Percentiles rank a stretch among this genome's conserved stretches.
These are phyloP conservation scores for Tolypocladium nubicola DNA, from an alignment of 2,329 filamentous ascomycete species.

Conservation along the genomic window DNA sequence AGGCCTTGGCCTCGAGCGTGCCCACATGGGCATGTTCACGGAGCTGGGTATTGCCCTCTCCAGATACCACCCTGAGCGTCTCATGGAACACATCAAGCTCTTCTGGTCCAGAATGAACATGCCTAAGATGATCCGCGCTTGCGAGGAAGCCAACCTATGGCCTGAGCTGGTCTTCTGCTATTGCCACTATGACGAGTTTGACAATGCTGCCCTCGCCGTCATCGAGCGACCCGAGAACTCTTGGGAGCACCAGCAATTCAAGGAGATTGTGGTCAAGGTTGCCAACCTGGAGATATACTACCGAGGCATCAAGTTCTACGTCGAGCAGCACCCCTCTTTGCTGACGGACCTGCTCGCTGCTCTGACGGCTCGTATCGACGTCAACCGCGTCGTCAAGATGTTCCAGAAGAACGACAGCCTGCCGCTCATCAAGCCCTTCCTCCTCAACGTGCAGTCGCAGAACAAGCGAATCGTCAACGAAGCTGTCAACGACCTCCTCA, in stretches of 20 bases:
- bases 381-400: conserved; percentile 98
- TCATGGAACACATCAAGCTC: conserved; percentile 97
- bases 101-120: conserved; percentile 99
- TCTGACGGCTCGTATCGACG: conserved; percentile 87
- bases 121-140: conserved; percentile 88
- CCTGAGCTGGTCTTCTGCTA: conserved; percentile 97
- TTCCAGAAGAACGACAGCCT: conserved; percentile 98
- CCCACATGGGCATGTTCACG: conserved; percentile 97
- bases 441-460: conserved; percentile 89
- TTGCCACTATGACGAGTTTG: conserved; percentile 96
- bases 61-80: conserved; percentile 87
- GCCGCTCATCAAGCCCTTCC: conserved; percentile 95
- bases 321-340: conserved; percentile 91
- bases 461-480: conserved; percentile 99
- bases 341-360: conserved; percentile 91
- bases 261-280: conserved; percentile 96
- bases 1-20: conserved; percentile 82
- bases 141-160: conserved; percentile 93
- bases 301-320: conserved; percentile 90
- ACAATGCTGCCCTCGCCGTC: conserved; percentile 93
- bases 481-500: conserved; percentile 93
- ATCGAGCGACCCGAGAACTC: conserved; percentile 97
- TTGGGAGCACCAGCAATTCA: conserved; percentile 99
- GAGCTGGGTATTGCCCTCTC: conserved; percentile 83
- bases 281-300: conserved; percentile 99